Percentiles rank a stretch among this genome's conserved stretches.
Conservation (phyloP, 768 basidiomycete species). For the Boletus speciosus region DNA sequence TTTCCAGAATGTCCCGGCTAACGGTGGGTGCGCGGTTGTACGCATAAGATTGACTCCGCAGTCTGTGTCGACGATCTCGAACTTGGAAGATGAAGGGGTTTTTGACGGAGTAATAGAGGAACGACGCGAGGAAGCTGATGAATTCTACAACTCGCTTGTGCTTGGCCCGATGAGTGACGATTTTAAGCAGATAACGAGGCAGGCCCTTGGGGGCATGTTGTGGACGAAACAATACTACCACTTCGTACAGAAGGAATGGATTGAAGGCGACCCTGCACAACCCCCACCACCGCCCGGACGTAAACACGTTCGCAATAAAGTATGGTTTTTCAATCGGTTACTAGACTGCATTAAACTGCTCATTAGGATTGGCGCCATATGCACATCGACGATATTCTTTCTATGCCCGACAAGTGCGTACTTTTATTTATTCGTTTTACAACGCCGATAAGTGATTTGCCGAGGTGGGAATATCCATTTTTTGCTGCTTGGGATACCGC, state of each 20-base stretch:
- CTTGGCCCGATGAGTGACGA: slow-evolving; percentile 88
- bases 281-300: slow-evolving; percentile 90
- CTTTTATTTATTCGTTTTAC: not conserved
- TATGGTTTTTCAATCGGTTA: slow-evolving; percentile 30
- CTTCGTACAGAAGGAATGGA: slow-evolving; percentile 96
- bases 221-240: slow-evolving; percentile 99
- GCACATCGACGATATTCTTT: slow-evolving; percentile 92
- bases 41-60: slow-evolving; percentile 87
- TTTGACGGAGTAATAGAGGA: slow-evolving; percentile 92
- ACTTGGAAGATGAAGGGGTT: slow-evolving; percentile 78
- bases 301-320: slow-evolving; percentile 80
- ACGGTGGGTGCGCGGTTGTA: slow-evolving; percentile 93
- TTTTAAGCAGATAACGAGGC: slow-evolving; percentile 92
- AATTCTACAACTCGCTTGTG: slow-evolving; percentile 84
- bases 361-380: slow-evolving; percentile 91
- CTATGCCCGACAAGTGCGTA: slow-evolving; percentile 96
- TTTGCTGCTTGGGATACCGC: slow-evolving; percentile 98
- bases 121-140: slow-evolving; percentile 89
- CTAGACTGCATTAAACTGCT: not conserved
- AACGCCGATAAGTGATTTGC: slow-evolving; percentile 4
- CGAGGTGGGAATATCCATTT: slow-evolving; percentile 97
- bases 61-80: slow-evolving; percentile 70
- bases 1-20: slow-evolving; percentile 82
- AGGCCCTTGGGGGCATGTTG: slow-evolving; percentile 94
- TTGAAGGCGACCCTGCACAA: slow-evolving; percentile 92